phyloP scores from a whole-genome alignment of 257 asterid genomes.

The Plantago major region DNA sequence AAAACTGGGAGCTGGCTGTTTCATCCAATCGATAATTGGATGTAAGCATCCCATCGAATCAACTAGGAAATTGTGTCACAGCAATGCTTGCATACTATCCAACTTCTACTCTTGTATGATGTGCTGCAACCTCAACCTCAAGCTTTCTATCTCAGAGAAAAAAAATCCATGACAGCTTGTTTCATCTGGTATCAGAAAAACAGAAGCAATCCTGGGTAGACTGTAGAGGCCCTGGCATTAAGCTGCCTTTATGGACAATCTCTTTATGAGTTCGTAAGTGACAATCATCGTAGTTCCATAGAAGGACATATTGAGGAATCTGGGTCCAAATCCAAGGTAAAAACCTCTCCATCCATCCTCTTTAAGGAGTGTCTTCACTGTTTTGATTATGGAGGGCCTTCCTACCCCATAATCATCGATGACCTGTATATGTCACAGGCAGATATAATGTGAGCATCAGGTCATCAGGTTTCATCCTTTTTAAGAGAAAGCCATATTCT shows the following conservation, averaged over 20 bases:
- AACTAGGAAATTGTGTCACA: too few relatives aligned
- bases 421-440: conserved; percentile 44
- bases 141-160: too few relatives aligned
- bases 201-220: neutral
- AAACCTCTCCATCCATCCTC: conserved; percentile 97
- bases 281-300: conserved; percentile 94
- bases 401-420: conserved; percentile 85
- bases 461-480: conserved; percentile 7
- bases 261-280: conserved; percentile 84
- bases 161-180: neutral
- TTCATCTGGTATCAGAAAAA: neutral
- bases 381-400: conserved; percentile 79
- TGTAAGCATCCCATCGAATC: too few relatives aligned
- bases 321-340: conserved; percentile 90
- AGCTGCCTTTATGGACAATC: conserved; percentile 55
- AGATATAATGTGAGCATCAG: conserved; percentile 3
- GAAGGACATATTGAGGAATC: conserved; percentile 82
- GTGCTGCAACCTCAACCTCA: too few relatives aligned
- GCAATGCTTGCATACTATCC: too few relatives aligned
- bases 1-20: too few relatives aligned
- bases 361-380: conserved; percentile 53
- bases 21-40: too few relatives aligned
- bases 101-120: too few relatives aligned
- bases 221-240: conserved; percentile 23
- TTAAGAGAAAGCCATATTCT: neutral